Conservation (phyloP, 1,139 yeast species). For the Hansenula sp. region DNA sequence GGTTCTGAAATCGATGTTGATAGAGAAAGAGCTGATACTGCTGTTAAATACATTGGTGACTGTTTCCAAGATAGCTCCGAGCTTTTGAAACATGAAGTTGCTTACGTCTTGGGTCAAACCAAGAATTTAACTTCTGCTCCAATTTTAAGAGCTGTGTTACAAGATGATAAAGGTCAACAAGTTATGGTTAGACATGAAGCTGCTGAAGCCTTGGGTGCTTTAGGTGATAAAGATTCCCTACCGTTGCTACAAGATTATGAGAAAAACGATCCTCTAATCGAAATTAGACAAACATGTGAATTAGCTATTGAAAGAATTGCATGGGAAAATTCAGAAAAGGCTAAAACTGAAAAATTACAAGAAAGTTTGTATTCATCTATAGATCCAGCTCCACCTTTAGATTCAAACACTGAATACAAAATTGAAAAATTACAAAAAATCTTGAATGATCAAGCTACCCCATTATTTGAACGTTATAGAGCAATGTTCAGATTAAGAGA, state of each 20-base stretch:
- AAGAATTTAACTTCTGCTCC: slow-evolving; percentile 76
- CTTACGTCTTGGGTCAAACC: slow-evolving; percentile 97
- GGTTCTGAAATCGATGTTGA: slow-evolving; percentile 56
- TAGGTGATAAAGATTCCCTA: slow-evolving; percentile 79
- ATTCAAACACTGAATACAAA: slow-evolving; percentile 52
- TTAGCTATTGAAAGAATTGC: slow-evolving; percentile 91
- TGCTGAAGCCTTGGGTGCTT: slow-evolving; percentile 97
- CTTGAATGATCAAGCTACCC: slow-evolving; percentile 70
- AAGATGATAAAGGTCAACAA: slow-evolving; percentile 60
- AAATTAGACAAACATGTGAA: slow-evolving; percentile 96
- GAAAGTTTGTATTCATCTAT: slow-evolving; percentile 78
- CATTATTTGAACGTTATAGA: slow-evolving; percentile 91
- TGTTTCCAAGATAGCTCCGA: slow-evolving; percentile 82
- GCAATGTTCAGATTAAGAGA: slow-evolving; percentile 98
- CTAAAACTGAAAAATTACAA: slow-evolving; percentile 63
- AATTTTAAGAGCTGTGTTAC: slow-evolving; percentile 66
- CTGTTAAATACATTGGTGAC: slow-evolving; percentile 82
- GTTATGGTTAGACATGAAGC: slow-evolving; percentile 99
- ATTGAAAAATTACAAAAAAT: slow-evolving; percentile 62
- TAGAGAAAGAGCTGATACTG: slow-evolving; percentile 51
- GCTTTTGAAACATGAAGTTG: slow-evolving; percentile 93
- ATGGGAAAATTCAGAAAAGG: slow-evolving; percentile 76
- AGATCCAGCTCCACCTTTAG: slow-evolving; percentile 98
- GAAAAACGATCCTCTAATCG: slow-evolving; percentile 73
- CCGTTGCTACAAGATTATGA: slow-evolving; percentile 59